A percentile compares a stretch with the other conserved stretches of the same genome.
These are phyloP conservation scores for Vitis rupestris DNA, from an alignment of 164 flowering plant species.

Conservation along the genomic window DNA sequence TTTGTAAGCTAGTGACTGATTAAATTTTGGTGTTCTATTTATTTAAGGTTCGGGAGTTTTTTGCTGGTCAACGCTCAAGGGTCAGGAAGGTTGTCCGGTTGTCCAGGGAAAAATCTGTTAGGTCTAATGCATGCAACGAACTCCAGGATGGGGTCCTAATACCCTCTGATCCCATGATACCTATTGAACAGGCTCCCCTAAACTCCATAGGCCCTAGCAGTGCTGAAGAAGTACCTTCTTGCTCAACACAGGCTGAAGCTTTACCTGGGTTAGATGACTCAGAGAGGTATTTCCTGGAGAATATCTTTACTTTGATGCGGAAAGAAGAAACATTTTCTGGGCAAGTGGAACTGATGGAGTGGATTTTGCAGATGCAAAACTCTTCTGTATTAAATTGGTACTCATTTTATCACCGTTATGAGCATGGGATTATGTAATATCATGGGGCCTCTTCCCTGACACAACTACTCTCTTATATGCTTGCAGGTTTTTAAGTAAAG, in stretches of 20 bases:
- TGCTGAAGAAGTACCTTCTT: slow-evolving; percentile 51
- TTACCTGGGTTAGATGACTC: slow-evolving; percentile 51
- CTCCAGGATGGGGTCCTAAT: slow-evolving; percentile 30
- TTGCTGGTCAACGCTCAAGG: slow-evolving; percentile 76
- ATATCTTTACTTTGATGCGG: slow-evolving; percentile 71
- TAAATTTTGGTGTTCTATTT: background rate
- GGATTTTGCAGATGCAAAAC: slow-evolving; percentile 79
- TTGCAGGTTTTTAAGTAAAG: slow-evolving; percentile 81
- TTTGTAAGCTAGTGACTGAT: background rate
- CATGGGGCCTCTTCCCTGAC: slow-evolving; percentile 9
- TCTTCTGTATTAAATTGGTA: slow-evolving; percentile 74
- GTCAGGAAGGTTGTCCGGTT: slow-evolving; percentile 68
- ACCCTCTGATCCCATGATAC: slow-evolving; percentile 30
- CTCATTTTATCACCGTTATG: background rate
- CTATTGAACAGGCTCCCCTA: slow-evolving; percentile 46
- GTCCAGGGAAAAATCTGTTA: slow-evolving; percentile 62
- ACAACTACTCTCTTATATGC: slow-evolving; percentile 8
- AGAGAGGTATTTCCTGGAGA: slow-evolving; percentile 70
- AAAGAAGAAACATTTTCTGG: slow-evolving; percentile 88
- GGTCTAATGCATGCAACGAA: slow-evolving; percentile 24
- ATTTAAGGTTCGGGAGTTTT: slow-evolving; percentile 80
- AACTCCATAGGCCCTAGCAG: slow-evolving; percentile 38
- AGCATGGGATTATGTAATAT: background rate
- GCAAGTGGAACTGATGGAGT: slow-evolving; percentile 86
- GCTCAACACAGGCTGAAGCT: slow-evolving; percentile 52